Conservation (phyloP, 441 rosid species). For the Adansonia grandidieri region DNA sequence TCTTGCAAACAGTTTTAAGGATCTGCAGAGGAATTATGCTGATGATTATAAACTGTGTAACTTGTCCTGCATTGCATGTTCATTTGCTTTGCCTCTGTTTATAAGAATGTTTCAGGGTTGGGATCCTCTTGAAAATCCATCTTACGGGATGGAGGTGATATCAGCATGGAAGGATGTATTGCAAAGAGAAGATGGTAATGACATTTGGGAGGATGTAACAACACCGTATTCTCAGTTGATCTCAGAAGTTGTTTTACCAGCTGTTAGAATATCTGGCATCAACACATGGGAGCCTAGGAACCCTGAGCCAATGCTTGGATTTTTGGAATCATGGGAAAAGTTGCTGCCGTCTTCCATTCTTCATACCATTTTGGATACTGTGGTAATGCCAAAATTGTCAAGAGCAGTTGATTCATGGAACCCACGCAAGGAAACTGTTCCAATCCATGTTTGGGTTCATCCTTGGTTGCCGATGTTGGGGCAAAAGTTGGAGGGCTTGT, state of each 20-base stretch:
- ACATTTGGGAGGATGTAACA: constrained; percentile 71
- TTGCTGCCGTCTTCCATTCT: constrained; percentile 65
- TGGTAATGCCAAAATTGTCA: constrained; percentile 74
- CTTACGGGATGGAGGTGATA: constrained; percentile 62
- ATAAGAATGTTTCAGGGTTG: constrained; percentile 89
- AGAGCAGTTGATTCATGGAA: constrained; percentile 82
- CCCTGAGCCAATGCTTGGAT: constrained; percentile 91
- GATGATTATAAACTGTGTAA: constrained; percentile 80
- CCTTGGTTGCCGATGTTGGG: constrained; percentile 91
- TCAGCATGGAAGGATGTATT: constrained; percentile 69
- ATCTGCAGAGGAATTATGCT: constrained; percentile 56
- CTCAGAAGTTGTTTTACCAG: constrained; percentile 81
- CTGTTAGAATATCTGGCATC: constrained; percentile 75
- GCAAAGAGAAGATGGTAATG: constrained; percentile 63
- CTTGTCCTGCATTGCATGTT: constrained; percentile 77
- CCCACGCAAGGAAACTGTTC: constrained; percentile 72
- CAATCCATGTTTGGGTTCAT: constrained; percentile 93
- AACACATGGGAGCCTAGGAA: constrained; percentile 92
- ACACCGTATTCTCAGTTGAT: constrained; percentile 72
- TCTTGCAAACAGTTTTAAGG: constrained; percentile 54
- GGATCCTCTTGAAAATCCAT: constrained; percentile 81
- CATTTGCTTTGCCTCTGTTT: constrained; percentile 74
- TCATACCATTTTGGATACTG: constrained; percentile 59
- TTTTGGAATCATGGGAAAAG: constrained; percentile 78
- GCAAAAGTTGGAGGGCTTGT: constrained; percentile 68